These are phyloP conservation scores for Yarrowia alimentaria DNA, from an alignment of 805 yeast species.

Conservation along the genomic window DNA sequence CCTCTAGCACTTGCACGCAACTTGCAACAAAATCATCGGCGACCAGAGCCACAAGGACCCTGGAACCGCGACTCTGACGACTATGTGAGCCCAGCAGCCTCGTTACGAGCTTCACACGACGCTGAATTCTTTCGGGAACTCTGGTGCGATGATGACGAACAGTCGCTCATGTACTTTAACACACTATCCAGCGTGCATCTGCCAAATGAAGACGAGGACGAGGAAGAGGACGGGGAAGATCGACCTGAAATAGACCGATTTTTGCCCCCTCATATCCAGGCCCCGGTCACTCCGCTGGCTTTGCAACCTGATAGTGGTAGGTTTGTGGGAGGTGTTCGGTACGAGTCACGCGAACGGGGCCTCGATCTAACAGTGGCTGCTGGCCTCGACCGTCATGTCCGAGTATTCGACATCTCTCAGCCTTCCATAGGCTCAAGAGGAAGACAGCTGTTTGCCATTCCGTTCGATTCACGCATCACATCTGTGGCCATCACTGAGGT, in stretches of 20 bases:
- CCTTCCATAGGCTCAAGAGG: slow-evolving; percentile 15
- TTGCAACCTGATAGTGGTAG: slow-evolving; percentile 5
- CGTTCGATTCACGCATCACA: slow-evolving; percentile 17
- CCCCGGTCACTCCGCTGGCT: not conserved
- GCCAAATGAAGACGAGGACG: slow-evolving; percentile 11
- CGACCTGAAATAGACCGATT: slow-evolving; percentile 7
- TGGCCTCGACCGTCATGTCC: slow-evolving; percentile 14
- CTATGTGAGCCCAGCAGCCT: not conserved
- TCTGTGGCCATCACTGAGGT: slow-evolving; percentile 14
- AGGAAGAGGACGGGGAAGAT: slow-evolving; percentile 1
- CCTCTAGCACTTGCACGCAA: slow-evolving; percentile 15
- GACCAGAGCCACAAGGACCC: slow-evolving; percentile 2
- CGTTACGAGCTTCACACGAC: slow-evolving; percentile 10
- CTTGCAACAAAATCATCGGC: not conserved
- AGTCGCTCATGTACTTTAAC: slow-evolving; percentile 27
- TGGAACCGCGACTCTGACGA: slow-evolving; percentile 13
- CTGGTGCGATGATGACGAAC: slow-evolving; percentile 21
- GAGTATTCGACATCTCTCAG: slow-evolving; percentile 9
- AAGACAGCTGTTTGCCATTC: slow-evolving; percentile 1
- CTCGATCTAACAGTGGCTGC: slow-evolving; percentile 19
- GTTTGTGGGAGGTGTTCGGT: slow-evolving; percentile 13
- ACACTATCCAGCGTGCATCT: slow-evolving; percentile 18
- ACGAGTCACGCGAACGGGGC: slow-evolving; percentile 8
- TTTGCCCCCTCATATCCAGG: slow-evolving; percentile 16
- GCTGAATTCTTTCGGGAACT: slow-evolving; percentile 10